Evolutionary conservation across 1,139 yeast species (phyloP).

Genomic region (Arxiozyma slooffiae): DNA sequence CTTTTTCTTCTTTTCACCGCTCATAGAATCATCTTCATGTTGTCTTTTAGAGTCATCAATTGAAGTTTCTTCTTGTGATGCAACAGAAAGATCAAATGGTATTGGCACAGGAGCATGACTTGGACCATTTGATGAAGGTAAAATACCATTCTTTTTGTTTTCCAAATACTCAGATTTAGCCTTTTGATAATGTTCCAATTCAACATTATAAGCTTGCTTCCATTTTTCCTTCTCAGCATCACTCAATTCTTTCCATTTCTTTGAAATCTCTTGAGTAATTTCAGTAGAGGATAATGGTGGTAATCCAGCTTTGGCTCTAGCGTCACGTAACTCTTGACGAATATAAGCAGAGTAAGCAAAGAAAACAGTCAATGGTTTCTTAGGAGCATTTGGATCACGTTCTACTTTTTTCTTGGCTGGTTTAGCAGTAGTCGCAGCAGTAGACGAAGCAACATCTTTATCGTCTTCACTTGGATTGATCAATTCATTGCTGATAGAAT

Average conservation of each 20-base stretch:
- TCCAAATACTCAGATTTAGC: constrained; percentile 56
- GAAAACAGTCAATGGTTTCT: constrained; percentile 62
- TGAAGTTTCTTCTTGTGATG: constrained; percentile 12
- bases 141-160: constrained; percentile 39
- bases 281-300: constrained; percentile 63
- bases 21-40: constrained; percentile 27
- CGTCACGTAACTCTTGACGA: constrained; percentile 55
- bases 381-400: constrained; percentile 49
- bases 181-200: constrained; percentile 52
- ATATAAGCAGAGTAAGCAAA: constrained; percentile 65
- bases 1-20: constrained; percentile 32
- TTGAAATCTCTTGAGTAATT: constrained; percentile 67
- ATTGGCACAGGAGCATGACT: constrained; percentile 34
- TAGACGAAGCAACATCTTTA: constrained; percentile 14
- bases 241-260: constrained; percentile 62
- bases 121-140: constrained; percentile 28
- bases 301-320: constrained; percentile 49
- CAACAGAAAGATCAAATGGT: constrained; percentile 25
- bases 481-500: constrained; percentile 25
- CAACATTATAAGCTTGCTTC: constrained; percentile 63
- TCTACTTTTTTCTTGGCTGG: constrained; percentile 41
- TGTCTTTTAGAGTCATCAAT: constrained; percentile 23
- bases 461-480: constrained; percentile 30
- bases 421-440: constrained; percentile 26
- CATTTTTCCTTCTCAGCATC: constrained; percentile 63